Evolutionary conservation across 2,329 filamentous ascomycete genomes (phyloP).

Genomic region (Arthrobotrys pseudoclavata): DNA sequence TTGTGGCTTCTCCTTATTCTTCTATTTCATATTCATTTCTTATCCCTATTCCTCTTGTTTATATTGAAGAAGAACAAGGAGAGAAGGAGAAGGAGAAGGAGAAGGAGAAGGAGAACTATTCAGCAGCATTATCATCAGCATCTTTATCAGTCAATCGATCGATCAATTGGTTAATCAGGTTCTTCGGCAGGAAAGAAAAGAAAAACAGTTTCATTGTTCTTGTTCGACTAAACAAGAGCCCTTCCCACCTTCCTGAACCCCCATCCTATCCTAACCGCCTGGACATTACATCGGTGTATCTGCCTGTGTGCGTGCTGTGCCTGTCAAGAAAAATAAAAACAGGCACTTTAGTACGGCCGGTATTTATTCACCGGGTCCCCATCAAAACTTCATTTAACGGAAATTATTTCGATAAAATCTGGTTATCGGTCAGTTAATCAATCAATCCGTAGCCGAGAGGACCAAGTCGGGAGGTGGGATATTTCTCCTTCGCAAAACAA

Average conservation of each 20-base stretch:
- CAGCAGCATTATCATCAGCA: background rate
- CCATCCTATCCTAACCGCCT: background rate
- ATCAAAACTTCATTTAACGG: slow-evolving; percentile 19
- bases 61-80: background rate
- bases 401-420: slow-evolving; percentile 23
- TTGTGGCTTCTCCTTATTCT: slow-evolving; percentile 23
- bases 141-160: background rate
- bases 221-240: background rate
- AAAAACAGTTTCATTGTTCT: background rate
- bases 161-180: background rate
- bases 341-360: background rate
- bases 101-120: background rate
- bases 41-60: background rate
- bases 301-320: background rate
- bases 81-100: background rate
- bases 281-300: background rate
- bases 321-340: background rate
- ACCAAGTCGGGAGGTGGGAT: slow-evolving; percentile 32
- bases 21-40: background rate
- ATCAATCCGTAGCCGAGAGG: slow-evolving; percentile 28
- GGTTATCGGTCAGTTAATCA: background rate
- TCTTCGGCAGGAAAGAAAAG: background rate
- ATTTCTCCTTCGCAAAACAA: background rate
- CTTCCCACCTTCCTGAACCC: slow-evolving; percentile 29
- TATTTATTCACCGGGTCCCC: slow-evolving; percentile 25